A percentile compares a stretch with the other conserved stretches of the same genome.
phyloP scores from a whole-genome alignment of 2,329 filamentous ascomycete genomes.

The Fusarium sublunatum region DNA sequence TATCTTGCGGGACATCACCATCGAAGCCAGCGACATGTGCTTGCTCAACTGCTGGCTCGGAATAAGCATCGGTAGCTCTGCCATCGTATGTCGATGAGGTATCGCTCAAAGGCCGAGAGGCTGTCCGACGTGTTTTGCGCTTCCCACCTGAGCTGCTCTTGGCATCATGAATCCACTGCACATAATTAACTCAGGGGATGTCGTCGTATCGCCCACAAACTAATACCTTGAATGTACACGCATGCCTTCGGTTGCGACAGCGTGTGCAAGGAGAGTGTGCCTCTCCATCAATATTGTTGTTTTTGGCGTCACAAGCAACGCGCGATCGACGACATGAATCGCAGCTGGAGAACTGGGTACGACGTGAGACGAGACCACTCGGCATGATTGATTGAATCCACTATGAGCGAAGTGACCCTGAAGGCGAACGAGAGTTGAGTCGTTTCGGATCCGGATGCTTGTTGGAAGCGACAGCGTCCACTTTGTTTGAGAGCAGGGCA shows the following conservation, averaged over 20 bases:
- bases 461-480: conserved; percentile 8
- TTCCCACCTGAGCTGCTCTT: conserved; percentile 25
- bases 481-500: conserved; percentile 10
- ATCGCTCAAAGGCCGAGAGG: conserved; percentile 26
- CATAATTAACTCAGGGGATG: not conserved
- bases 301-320: conserved; percentile 48
- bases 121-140: conserved; percentile 26
- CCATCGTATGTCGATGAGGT: conserved; percentile 18
- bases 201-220: too few relatives aligned
- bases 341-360: conserved; percentile 53
- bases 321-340: conserved; percentile 49
- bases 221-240: conserved; percentile 49
- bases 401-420: not conserved
- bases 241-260: conserved; percentile 51
- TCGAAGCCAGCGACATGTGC: not conserved
- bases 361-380: conserved; percentile 39
- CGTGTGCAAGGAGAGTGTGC: conserved; percentile 76
- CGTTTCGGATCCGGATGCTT: conserved; percentile 28
- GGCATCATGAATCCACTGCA: conserved; percentile 45
- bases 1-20: not conserved
- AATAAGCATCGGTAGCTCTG: not conserved
- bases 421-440: not conserved
- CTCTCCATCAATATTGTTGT: conserved; percentile 64
- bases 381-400: conserved; percentile 26
- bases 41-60: not conserved